Conservation (phyloP, 2,329 filamentous ascomycete species). For the Fusarium sp. region DNA sequence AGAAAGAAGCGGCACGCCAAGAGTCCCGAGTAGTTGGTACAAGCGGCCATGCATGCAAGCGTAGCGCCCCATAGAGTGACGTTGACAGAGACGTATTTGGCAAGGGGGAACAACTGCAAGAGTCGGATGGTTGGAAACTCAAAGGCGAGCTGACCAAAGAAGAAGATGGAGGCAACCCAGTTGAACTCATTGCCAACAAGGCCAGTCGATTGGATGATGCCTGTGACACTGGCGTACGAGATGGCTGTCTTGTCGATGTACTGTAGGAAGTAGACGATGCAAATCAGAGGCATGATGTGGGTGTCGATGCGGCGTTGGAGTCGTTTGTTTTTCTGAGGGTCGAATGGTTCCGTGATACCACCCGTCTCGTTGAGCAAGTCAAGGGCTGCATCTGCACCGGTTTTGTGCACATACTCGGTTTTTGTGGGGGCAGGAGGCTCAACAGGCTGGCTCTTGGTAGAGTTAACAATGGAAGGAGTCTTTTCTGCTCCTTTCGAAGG, state of each 20-base stretch:
- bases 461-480: background rate
- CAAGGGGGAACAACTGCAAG: slow-evolving; percentile 53
- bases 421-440: background rate
- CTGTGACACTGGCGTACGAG: slow-evolving; percentile 42
- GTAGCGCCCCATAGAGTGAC: slow-evolving; percentile 50
- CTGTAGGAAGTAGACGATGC: slow-evolving; percentile 39
- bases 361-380: slow-evolving; percentile 30
- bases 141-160: slow-evolving; percentile 52
- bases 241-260: slow-evolving; percentile 45
- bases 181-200: slow-evolving; percentile 57
- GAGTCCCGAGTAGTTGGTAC: slow-evolving; percentile 26
- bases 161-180: slow-evolving; percentile 50
- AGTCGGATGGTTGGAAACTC: slow-evolving; percentile 54
- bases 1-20: slow-evolving; percentile 32
- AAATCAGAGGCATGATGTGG: slow-evolving; percentile 42
- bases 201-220: slow-evolving; percentile 45
- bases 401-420: background rate
- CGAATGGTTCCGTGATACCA: slow-evolving; percentile 12
- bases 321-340: slow-evolving; percentile 19
- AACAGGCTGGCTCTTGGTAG: background rate
- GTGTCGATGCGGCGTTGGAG: slow-evolving; percentile 38
- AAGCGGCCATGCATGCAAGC: slow-evolving; percentile 28
- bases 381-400: slow-evolving; percentile 30
- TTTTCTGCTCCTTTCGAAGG: background rate
- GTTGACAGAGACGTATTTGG: slow-evolving; percentile 52